Evolutionary conservation across 2,329 filamentous ascomycete genomes (phyloP).

Genomic region (Daldinia sp.): DNA sequence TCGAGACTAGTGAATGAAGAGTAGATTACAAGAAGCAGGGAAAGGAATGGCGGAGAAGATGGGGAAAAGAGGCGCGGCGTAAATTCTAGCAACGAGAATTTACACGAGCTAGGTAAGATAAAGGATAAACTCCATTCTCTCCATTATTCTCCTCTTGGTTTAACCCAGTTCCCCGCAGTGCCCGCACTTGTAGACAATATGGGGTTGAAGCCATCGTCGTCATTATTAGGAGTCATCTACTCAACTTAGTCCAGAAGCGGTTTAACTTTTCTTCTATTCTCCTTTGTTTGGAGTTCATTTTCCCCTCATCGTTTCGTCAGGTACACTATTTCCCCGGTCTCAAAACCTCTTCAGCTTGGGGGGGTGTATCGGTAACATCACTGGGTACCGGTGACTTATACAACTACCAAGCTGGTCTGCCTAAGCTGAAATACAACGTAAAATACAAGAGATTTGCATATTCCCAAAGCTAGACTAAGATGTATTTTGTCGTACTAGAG

Average conservation of each 20-base stretch:
- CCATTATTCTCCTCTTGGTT: constrained; percentile 9
- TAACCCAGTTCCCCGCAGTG: constrained; percentile 28
- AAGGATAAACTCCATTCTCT: constrained; percentile 19
- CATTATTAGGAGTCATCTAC: constrained; percentile 19
- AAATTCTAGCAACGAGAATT: constrained; percentile 11
- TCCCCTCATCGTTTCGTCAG: constrained; percentile 23
- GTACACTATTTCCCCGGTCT: constrained; percentile 3
- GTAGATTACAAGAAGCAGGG: constrained; percentile 14
- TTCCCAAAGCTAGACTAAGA: not conserved
- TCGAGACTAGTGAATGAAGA: constrained; percentile 9
- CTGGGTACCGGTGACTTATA: not conserved
- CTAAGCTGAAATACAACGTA: constrained; percentile 1
- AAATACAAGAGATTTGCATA: not conserved
- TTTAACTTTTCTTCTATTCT: constrained; percentile 17
- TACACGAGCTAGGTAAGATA: constrained; percentile 30
- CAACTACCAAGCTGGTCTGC: not conserved
- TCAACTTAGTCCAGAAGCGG: constrained; percentile 18
- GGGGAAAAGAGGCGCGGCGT: constrained; percentile 24
- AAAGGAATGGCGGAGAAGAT: constrained; percentile 25
- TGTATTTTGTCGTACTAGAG: not conserved
- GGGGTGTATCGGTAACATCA: not conserved
- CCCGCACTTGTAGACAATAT: constrained; percentile 10
- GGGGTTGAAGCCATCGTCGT: constrained; percentile 32
- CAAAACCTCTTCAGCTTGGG: not conserved
- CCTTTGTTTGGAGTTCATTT: constrained; percentile 2